Conservation (phyloP, 2,329 filamentous ascomycete species). For the Claviceps purpurea region DNA sequence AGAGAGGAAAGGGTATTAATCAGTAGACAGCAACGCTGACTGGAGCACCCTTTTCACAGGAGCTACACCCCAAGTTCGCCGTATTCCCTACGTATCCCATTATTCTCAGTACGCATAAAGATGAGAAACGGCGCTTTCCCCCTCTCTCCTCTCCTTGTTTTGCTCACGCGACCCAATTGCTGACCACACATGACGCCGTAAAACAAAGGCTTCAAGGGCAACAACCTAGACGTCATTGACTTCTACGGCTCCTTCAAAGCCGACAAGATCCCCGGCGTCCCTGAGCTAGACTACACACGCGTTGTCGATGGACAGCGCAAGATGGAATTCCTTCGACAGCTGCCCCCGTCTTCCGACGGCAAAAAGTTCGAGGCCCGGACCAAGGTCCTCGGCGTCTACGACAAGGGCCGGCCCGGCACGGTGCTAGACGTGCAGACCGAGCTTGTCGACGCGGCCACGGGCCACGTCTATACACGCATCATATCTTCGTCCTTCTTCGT, state of each 20-base stretch:
- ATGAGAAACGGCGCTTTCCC: too few species aligned
- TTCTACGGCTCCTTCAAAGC: conserved; percentile 63
- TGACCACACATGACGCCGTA: too few species aligned
- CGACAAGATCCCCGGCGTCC: conserved; percentile 59
- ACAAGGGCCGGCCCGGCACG: conserved; percentile 74
- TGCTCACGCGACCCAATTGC: too few species aligned
- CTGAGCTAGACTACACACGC: conserved; percentile 59
- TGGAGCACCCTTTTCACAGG: conserved; percentile 32
- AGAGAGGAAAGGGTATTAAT: too few species aligned
- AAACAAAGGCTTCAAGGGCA: conserved; percentile 57
- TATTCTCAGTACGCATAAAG: conserved; percentile 50
- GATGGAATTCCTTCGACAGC: conserved; percentile 61
- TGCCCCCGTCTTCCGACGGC: conserved; percentile 59
- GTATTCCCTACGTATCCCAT: conserved; percentile 84
- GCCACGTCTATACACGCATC: conserved; percentile 58
- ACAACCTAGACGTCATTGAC: conserved; percentile 63
- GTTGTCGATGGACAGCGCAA: conserved; percentile 76
- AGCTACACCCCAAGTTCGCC: conserved; percentile 74
- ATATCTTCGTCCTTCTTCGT: conserved; percentile 66
- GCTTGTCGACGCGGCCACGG: conserved; percentile 55
- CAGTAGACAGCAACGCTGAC: background rate
- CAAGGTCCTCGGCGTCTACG: conserved; percentile 74
- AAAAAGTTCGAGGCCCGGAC: conserved; percentile 61
- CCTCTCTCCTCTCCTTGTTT: background rate
- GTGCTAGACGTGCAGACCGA: conserved; percentile 70